Base-by-base conservation (phyloP, 1,139 yeast species). In the Waltiozyma sp. region DNA sequence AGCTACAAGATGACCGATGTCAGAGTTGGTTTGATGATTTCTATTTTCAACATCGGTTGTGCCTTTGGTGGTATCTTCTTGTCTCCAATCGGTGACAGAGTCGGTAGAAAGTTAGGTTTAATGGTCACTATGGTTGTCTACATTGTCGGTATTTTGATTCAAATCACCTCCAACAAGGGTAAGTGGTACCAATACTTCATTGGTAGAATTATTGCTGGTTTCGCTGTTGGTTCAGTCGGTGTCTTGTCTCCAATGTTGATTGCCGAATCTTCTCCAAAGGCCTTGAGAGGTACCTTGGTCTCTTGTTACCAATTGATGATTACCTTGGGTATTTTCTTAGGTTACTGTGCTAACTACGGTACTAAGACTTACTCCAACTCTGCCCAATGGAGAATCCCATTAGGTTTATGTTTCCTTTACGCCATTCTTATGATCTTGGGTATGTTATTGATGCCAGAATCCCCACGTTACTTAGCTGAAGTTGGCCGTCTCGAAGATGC, bases 201-300 rank as follows among this genome's bases (percentile, higher is more conserved):
- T 65, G 65, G 71, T 52, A 55, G 81, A 68, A 62, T 69, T 41
- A 60, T 73, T 50, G 70, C 72, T 44, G 80, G 80, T 40, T 57
- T 77, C 46, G 82, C 80, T 54, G 80, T 80, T 44, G 88, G 88
- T 49, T 70, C 70, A 39, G 71, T 77, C 39, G 70, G 85, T 13
- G 81, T 80, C 24, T 63, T 77, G 41, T 72, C 73, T 40, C 83
- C 85, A 38, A 66, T 80, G 64, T 78, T 78, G 61, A 77, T 78
- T 60, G 68, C 81, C 40, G 88, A 80, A 62, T 70, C 79, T 48
- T 72, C 87, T 19, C 87, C 87, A 45, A 76, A 71, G 55, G 67
- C 68, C 41, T 64, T 78, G 46, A 73, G 88, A 64, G 88, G 88
- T 55, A 69, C 83, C 16, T 62, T 60, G 63, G 84, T 80, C 40